Evolutionary conservation across 805 yeast species (phyloP), one percentile per base, ranked within the genome.

Genomic region (Yarrowia sp.): DNA sequence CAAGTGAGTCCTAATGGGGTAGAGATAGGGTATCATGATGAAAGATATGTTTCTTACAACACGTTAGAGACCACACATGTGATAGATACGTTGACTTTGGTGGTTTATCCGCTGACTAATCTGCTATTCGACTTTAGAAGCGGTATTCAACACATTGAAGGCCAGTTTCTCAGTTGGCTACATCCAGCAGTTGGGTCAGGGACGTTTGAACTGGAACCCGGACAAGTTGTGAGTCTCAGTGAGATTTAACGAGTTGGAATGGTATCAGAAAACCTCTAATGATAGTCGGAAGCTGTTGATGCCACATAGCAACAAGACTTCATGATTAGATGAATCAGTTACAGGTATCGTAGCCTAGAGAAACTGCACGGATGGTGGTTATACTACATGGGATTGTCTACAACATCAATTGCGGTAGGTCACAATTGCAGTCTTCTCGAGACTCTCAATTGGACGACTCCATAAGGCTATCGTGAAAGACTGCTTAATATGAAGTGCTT

Each of bases 11-110:
- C 44, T 9, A 20, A 39, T 7, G 61, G 61, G 1, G 38, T 40
- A 15, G 61, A 55, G 24, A 55, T 55, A 46, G 61, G 61, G 6
- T 55, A 55, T 36, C 61, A 55, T 24, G 61, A 55, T 10, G 20
- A 39, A 1, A 17, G 61, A 19, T 55, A 55, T 15, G 61, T 55
- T 1, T 55, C 36, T 9, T 52, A 52, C 33, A 52, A 52, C 43
- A 52, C 58, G 19, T 34, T 36, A 17, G 58, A 52, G 13, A 52
- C 43, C 7, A 52, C 58, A 10, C 58, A 52, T 14, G 61, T 55
- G 30, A 55, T 55, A 9, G 61, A 55, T 7, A 55, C 61, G 10
- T 38, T 55, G 10, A 24, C 61, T 9, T 36, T 55, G 36, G 20
- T 24, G 10, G 10, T 55, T 14, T 55, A 24, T 6, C 46, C 61